Conservation (phyloP, 108 stramenopile species). For the Chaetoceros muelleri region DNA sequence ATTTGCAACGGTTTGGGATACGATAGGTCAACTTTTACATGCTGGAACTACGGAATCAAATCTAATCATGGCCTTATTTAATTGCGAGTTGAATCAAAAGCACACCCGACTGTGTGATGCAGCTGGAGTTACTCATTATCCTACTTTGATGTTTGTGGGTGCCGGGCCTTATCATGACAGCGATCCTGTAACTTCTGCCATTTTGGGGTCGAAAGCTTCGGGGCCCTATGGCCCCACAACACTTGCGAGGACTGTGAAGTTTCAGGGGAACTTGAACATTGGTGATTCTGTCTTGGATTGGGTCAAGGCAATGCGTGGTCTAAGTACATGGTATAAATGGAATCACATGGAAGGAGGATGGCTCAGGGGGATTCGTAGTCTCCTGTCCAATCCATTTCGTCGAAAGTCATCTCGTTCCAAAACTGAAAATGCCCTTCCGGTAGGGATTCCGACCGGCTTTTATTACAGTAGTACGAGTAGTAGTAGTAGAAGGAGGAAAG, state of each 20-base stretch:
- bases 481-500: conserved; percentile 1
- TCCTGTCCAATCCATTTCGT: conserved; percentile 26
- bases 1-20: conserved; percentile 59
- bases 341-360: conserved; percentile 38
- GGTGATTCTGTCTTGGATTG: conserved; percentile 67
- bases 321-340: conserved; percentile 58
- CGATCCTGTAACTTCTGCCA: conserved; percentile 21
- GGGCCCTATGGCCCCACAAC: conserved; percentile 33
- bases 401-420: not conserved
- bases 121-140: conserved; percentile 44
- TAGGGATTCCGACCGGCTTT: conserved; percentile 22
- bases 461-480: not conserved
- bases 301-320: conserved; percentile 57
- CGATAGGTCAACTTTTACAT: conserved; percentile 41
- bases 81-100: conserved; percentile 51
- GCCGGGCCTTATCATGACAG: conserved; percentile 52
- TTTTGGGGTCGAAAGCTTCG: conserved; percentile 33
- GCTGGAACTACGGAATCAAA: conserved; percentile 42
- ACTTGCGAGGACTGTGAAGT: conserved; percentile 42
- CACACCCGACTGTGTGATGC: conserved; percentile 42
- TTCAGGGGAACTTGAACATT: conserved; percentile 67
- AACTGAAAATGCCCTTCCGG: conserved; percentile 13
- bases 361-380: conserved; percentile 28
- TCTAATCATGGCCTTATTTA: conserved; percentile 67
- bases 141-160: conserved; percentile 67